These are phyloP conservation scores for Blastosporella zonata DNA, from an alignment of 1,284 basidiomycete genomes.

Conservation along the genomic window DNA sequence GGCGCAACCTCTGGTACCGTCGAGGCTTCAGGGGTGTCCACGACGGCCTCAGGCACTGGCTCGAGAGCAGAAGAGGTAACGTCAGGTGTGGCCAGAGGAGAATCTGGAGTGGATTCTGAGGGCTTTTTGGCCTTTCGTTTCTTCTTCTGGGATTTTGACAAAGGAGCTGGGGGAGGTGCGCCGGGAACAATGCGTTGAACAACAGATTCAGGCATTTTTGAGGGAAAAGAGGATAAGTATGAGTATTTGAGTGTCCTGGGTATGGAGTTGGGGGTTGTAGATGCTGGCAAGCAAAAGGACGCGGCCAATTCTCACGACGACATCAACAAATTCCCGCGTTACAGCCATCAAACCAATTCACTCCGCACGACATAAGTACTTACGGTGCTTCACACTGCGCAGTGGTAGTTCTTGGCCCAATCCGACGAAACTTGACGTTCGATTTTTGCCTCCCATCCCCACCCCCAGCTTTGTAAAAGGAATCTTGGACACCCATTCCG, in stretches of 20 bases:
- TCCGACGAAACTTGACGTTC: too few species aligned
- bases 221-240: background rate
- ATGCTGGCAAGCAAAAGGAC: constrained; percentile 23
- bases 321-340: constrained; percentile 14
- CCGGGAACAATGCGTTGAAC: constrained; percentile 65
- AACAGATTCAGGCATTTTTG: constrained; percentile 46
- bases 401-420: too few species aligned
- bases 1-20: constrained; percentile 46
- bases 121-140: constrained; percentile 56
- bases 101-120: constrained; percentile 20
- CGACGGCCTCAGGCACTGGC: constrained; percentile 45
- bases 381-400: too few species aligned
- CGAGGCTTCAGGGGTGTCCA: constrained; percentile 47
- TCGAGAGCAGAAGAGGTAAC: constrained; percentile 49
- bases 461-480: too few species aligned
- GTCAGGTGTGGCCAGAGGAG: constrained; percentile 41
- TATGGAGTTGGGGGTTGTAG: constrained; percentile 8
- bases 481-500: too few species aligned
- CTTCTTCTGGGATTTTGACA: constrained; percentile 65
- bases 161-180: constrained; percentile 57
- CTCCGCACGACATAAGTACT: too few species aligned
- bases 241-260: constrained; percentile 13
- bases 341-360: constrained; percentile 1
- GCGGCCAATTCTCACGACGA: constrained; percentile 32
- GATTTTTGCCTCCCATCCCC: too few species aligned